These are phyloP conservation scores for Lachancea kluyveri DNA, from an alignment of 805 yeast genomes.

Conservation along the genomic window DNA sequence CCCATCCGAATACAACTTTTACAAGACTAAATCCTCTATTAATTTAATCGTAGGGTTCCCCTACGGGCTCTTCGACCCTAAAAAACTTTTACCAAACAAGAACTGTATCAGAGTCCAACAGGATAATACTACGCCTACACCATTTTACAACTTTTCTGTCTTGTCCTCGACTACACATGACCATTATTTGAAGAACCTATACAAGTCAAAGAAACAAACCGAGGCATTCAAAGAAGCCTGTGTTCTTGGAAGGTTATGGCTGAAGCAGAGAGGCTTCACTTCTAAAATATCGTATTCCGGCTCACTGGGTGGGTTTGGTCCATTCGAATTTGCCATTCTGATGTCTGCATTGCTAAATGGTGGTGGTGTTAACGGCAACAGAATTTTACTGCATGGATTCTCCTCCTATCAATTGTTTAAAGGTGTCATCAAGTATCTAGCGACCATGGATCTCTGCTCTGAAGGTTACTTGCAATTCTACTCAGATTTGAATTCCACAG, in stretches of 20 bases:
- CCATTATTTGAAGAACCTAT: conserved; percentile 66
- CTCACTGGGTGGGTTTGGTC: conserved; percentile 71
- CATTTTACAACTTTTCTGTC: conserved; percentile 78
- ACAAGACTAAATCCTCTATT: conserved; percentile 64
- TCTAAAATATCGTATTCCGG: conserved; percentile 53
- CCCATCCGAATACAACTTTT: conserved; percentile 45
- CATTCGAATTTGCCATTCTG: conserved; percentile 77
- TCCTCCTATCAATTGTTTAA: conserved; percentile 91
- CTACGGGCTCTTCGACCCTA: conserved; percentile 59
- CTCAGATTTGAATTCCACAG: conserved; percentile 31
- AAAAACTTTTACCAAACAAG: conserved; percentile 71
- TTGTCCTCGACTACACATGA: conserved; percentile 63
- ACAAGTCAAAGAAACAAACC: conserved; percentile 67
- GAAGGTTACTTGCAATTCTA: conserved; percentile 64
- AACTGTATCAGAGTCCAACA: conserved; percentile 74
- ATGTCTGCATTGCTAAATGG: conserved; percentile 81
- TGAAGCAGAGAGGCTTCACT: conserved; percentile 76
- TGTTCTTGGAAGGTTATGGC: conserved; percentile 82
- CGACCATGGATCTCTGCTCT: conserved; percentile 64
- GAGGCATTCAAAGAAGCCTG: conserved; percentile 85
- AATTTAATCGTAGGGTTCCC: conserved; percentile 72
- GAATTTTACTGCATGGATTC: conserved; percentile 76
- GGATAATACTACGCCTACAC: conserved; percentile 60
- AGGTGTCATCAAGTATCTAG: conserved; percentile 76
- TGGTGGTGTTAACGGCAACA: conserved; percentile 71